Base-by-base conservation (phyloP, 345 rosid species). In the Camelina sativa region DNA sequence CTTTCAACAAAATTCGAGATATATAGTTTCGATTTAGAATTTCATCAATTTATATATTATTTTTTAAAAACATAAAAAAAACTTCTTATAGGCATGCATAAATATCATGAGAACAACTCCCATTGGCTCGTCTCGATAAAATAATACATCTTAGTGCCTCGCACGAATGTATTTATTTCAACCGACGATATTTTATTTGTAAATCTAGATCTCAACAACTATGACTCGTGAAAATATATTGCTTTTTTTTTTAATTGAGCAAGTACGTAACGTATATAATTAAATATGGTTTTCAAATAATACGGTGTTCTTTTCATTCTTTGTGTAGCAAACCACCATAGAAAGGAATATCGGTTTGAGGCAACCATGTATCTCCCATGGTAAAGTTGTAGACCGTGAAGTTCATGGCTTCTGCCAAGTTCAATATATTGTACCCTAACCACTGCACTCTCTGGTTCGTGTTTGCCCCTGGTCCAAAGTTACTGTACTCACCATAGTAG, bases 311-410 rank as follows among this genome's bases (percentile, higher is more conserved):
- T 12, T 44, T 44, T 65, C 58, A 67, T 12, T 67, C 43, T 32
- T 62, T 61, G 43, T 16, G 10, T 28, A 73, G 19, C 28, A 88
- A 75, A 25, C 90, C 90, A 40, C 79, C 81, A 17, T 56, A 67
- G 71, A 88, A 88, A 9, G 92, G 90, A 62, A 88, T 67, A 68
- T 85, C 88, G 0, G 86, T 81, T 13, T 77, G 62, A 64, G 86
- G 86, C 82, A 88, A 68, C 92, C 92, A 86, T 57, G 86, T 83
- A 61, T 88, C 85, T 25, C 87, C 90, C 90, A 78, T 54, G n/a
- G 85, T 88, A 48, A 88, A 86, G 69, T 87, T 87, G 48, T 67
- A 82, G 16, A 87, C 92, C 2, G 96, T 89, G 57, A 85, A 89
- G 65, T 82, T 82, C 80, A 48, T 44, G n/a, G 96, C 96, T 38